Percentiles rank a stretch among this genome's conserved stretches.
Conservation (phyloP, 495 filamentous ascomycete species). For the Penicillium antarcticum region DNA sequence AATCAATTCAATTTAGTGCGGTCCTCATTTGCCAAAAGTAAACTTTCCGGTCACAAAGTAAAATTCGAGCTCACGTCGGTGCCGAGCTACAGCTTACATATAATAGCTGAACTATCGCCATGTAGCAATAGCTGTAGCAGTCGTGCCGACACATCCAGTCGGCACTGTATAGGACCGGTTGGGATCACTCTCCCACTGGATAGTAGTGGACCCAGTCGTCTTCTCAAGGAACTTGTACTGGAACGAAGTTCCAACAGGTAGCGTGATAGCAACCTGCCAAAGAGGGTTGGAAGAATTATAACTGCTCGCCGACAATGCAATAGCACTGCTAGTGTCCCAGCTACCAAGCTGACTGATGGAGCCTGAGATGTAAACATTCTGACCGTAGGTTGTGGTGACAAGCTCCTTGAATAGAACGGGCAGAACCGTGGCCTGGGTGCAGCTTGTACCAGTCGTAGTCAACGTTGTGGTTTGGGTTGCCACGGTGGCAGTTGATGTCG, state of each 20-base stretch:
- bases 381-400: slow-evolving; percentile 48
- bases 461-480: background rate
- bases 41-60: too few relatives aligned
- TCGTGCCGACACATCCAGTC: slow-evolving; percentile 33
- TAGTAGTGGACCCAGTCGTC: slow-evolving; percentile 41
- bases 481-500: background rate
- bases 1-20: background rate
- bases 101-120: slow-evolving; percentile 15
- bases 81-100: too few relatives aligned
- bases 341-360: slow-evolving; percentile 48
- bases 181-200: slow-evolving; percentile 61
- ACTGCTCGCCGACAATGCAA: slow-evolving; percentile 47
- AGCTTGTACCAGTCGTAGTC: slow-evolving; percentile 14
- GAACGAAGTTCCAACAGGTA: slow-evolving; percentile 49
- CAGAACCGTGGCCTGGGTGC: slow-evolving; percentile 39
- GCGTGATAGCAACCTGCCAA: slow-evolving; percentile 48
- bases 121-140: slow-evolving; percentile 21
- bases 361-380: slow-evolving; percentile 56
- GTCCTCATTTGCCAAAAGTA: background rate
- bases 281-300: slow-evolving; percentile 54
- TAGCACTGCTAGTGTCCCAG: slow-evolving; percentile 48
- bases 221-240: slow-evolving; percentile 65
- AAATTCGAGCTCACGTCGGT: too few relatives aligned
- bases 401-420: slow-evolving; percentile 54
- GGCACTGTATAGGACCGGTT: slow-evolving; percentile 58